Percentiles rank a stretch among this genome's conserved stretches.
Conservation (phyloP, 495 filamentous ascomycete species). For the Gamarada debralockiae region DNA sequence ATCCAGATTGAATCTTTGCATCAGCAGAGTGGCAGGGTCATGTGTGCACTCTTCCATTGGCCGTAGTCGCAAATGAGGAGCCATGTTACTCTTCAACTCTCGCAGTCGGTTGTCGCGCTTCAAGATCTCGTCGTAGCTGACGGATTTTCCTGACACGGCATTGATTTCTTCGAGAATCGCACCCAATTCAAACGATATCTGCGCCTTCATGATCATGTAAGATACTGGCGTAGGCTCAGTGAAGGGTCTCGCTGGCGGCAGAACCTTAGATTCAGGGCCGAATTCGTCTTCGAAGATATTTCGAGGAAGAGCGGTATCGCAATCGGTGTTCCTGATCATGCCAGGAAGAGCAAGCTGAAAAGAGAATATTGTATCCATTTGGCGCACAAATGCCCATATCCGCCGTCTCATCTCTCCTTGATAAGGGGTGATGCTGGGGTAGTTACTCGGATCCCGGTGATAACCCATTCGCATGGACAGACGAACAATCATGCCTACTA, state of each 20-base stretch:
- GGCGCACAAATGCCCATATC: constrained; percentile 81
- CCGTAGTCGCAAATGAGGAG: constrained; percentile 65
- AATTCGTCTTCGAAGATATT: constrained; percentile 97
- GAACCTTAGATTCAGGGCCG: constrained; percentile 65
- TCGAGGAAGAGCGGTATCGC: constrained; percentile 78
- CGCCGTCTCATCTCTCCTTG: constrained; percentile 89
- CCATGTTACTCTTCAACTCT: constrained; percentile 60
- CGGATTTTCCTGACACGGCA: constrained; percentile 38
- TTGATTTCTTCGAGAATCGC: constrained; percentile 48
- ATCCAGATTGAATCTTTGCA: constrained; percentile 77
- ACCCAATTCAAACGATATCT: constrained; percentile 38
- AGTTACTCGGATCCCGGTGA: constrained; percentile 85
- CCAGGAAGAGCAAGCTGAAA: constrained; percentile 87
- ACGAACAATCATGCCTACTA: constrained; percentile 75
- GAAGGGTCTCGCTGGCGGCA: constrained; percentile 71
- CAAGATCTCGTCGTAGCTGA: constrained; percentile 77
- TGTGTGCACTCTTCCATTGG: constrained; percentile 66
- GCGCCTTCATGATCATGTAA: constrained; percentile 78
- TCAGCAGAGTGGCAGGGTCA: constrained; percentile 73
- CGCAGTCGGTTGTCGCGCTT: constrained; percentile 70
- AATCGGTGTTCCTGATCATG: constrained; percentile 80
- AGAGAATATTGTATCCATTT: constrained; percentile 82
- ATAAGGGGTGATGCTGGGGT: constrained; percentile 77
- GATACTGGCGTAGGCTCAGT: constrained; percentile 81
- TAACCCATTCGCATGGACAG: constrained; percentile 94